A percentile compares a stretch with the other conserved stretches of the same genome.
phyloP scores from a whole-genome alignment of 2,329 filamentous ascomycete species.

The Arthroderma sp. region DNA sequence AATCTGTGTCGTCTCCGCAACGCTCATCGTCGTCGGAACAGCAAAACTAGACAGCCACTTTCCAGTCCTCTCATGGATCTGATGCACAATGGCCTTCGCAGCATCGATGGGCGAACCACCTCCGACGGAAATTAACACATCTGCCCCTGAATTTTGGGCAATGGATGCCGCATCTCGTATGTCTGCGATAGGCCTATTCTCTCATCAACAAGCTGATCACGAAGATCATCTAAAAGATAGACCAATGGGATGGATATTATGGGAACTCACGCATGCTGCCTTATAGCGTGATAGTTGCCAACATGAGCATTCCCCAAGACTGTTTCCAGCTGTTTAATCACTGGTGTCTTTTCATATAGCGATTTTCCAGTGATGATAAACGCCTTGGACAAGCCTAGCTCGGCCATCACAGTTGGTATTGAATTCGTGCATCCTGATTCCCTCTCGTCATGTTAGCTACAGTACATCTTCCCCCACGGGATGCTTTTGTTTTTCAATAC shows the following conservation, averaged over 20 bases:
- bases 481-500: not conserved
- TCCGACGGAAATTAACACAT: constrained; percentile 9
- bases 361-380: constrained; percentile 10
- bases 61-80: constrained; percentile 6
- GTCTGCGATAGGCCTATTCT: constrained; percentile 8
- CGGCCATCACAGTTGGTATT: constrained; percentile 4
- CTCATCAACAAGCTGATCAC: not conserved
- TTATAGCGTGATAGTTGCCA: constrained; percentile 8
- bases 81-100: constrained; percentile 8
- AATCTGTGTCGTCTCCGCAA: constrained; percentile 9
- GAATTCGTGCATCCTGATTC: constrained; percentile 6
- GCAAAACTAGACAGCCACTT: constrained; percentile 8
- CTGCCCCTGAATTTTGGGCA: constrained; percentile 5
- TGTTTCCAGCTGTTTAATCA: constrained; percentile 7
- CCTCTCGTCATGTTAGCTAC: not conserved
- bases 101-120: constrained; percentile 10
- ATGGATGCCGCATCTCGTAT: constrained; percentile 5
- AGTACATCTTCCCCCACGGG: not conserved
- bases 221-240: not conserved
- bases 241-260: not conserved
- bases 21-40: constrained; percentile 10
- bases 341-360: constrained; percentile 9
- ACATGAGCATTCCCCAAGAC: constrained; percentile 4
- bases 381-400: constrained; percentile 9
- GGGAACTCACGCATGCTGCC: constrained; percentile 6